Base-by-base conservation (phyloP, 805 yeast species). In the Metschnikowia cerradonensis region DNA sequence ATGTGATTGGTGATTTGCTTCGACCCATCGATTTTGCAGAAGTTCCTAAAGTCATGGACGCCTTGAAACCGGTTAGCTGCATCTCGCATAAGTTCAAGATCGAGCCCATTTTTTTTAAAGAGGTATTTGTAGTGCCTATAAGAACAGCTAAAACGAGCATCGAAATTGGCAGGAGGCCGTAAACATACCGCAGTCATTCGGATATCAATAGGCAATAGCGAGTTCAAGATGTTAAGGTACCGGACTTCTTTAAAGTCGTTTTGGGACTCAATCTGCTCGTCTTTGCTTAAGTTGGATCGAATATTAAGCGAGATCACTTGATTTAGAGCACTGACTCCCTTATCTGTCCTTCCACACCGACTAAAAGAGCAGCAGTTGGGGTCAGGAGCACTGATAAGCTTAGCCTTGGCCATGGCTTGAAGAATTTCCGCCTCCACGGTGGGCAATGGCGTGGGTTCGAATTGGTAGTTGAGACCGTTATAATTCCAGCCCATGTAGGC, bases 301-400 rank as follows among this genome's bases (percentile, higher is more conserved):
- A 92, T 84, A 14, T 74, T 68, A 36, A 94, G 69, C 0, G 96
- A 84, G 4, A 94, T 85, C 2, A 94, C 98, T 67, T 94, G 99
- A 56, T 89, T 88, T 85, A 94, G 81, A 0, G 99, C 99, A 71
- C 96, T 88, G 13, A 92, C 98, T n/a, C 97, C 98, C 57, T 81
- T 82, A 62, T 92, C 98, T 0, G 98, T 92, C 61, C 98, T 76
- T 0, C 98, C 98, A 70, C 98, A 94, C 55, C 97, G 73, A 57
- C 95, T 86, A 65, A 91, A 90, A 13, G 79, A 76, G 62, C 84
- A 88, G 1, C 81, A 83, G 6, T 71, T 71, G 0, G 90, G 84
- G 19, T 80, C 83, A 20, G 77, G 60, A 1, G 81, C 73, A 8
- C 82, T 77, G 10, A 94, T 82, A 53, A 94, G 66, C 56, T 78